Base-by-base conservation (phyloP, 2,329 filamentous ascomycete genomes). In the Rhynchosporium graminicola region DNA sequence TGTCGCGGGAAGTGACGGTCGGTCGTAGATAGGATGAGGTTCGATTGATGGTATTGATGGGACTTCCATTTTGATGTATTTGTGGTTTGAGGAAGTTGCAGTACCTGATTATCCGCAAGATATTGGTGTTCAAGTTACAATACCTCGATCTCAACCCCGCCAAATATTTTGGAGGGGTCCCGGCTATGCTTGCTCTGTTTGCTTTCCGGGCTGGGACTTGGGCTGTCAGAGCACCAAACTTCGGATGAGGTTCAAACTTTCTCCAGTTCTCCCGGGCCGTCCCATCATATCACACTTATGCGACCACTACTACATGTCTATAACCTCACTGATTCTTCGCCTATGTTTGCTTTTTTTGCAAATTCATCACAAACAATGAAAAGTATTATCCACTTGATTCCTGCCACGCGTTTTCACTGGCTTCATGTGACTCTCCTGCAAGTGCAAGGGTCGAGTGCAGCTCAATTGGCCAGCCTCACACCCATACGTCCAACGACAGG, bases 1-100 rank as follows among this genome's bases (percentile, higher is more conserved):
- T 51, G 69, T 70, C 60, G 70, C 63, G 55, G 71, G 72, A 45
- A 69, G 57, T 38, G 63, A 47, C 59, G 65, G 43, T 45, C 28
- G 55, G n/a, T 54, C 28, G 62, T 59, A 45, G 48, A 45, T 50
- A 29, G 36, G 15, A 40, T 43, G 15, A 29, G 29, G n/a, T 1
- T 42, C 51, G 38, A 29, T 29, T 31, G 59, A 43, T 36, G 51
- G 48, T 46, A 54, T 60, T 28, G 38, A 20, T 60, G 31, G 47
- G 13, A 42, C 50, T 40, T 40, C 58, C 58, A 60, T 60, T 26
- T 46, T 47, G 26, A 13, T 31, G 46, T 9, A 29, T 43, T 8
- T n/a, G 9, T 12, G 43, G 43, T 9, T 46, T 1, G 6, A 26
- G 26, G 5, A 46, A 20, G 8, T n/a, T 46, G 43, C n/a, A 3